Conservation (phyloP, 225 moss, liverwort and hornwort species). For the Pleurozium schreberi region DNA sequence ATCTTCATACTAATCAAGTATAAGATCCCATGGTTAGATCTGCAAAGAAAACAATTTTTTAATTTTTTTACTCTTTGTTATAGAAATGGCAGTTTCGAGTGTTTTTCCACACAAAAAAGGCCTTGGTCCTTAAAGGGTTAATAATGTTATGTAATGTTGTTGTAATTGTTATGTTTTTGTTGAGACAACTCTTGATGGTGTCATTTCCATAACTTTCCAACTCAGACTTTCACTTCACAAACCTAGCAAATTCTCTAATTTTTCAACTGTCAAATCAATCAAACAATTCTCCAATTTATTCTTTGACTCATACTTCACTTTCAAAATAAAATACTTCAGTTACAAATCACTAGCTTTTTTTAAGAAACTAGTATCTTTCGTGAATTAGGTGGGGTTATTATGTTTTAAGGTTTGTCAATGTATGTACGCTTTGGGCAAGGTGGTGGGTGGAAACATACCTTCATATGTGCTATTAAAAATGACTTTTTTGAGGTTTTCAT, state of each 20-base stretch:
- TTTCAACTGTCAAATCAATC: neutral
- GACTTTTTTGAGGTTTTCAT: neutral
- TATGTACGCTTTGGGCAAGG: no score
- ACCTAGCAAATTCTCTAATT: no score
- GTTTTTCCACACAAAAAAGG: no score
- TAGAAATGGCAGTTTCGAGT: no score
- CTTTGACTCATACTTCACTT: neutral
- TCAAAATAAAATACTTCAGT: neutral
- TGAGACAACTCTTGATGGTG: neutral
- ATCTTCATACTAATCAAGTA: no score
- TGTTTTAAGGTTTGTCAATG: no score
- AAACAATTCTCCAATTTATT: neutral
- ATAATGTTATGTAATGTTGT: neutral
- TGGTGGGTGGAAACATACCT: fast-evolving
- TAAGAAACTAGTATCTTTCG: neutral
- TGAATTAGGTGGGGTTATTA: neutral
- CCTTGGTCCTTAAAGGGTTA: no score
- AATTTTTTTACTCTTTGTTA: no score
- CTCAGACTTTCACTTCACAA: no score
- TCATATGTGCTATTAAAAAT: neutral
- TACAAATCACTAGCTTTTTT: neutral
- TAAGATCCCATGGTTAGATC: no score
- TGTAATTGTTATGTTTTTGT: neutral
- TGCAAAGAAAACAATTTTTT: no score
- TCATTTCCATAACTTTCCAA: neutral